These are phyloP conservation scores for Naumovozyma castellii DNA, from an alignment of 805 yeast genomes.

Conservation along the genomic window DNA sequence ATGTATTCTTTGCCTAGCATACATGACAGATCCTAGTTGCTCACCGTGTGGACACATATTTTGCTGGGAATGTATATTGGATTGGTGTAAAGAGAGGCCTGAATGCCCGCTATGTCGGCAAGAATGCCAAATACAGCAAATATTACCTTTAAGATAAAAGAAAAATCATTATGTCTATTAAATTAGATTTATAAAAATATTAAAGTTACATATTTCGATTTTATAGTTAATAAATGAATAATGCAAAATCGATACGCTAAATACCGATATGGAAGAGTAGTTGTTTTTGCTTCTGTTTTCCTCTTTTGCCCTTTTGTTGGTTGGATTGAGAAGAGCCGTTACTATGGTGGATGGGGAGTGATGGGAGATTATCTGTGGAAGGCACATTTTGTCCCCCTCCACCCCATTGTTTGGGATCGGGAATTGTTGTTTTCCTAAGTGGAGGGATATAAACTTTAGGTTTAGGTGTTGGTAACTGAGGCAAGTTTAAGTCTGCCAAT, in stretches of 20 bases:
- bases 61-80: slow-evolving; percentile 85
- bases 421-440: slow-evolving; percentile 37
- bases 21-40: slow-evolving; percentile 73
- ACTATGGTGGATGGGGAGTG: not conserved
- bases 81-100: slow-evolving; percentile 79
- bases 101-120: slow-evolving; percentile 92
- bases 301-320: slow-evolving; percentile 23
- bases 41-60: slow-evolving; percentile 88
- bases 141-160: slow-evolving; percentile 36
- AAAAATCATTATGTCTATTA: not conserved
- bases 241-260: slow-evolving; percentile 8
- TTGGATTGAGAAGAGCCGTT: too few species aligned
- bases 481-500: slow-evolving; percentile 33
- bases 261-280: slow-evolving; percentile 44
- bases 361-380: not conserved
- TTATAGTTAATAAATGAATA: too few species aligned
- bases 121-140: slow-evolving; percentile 35
- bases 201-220: not conserved
- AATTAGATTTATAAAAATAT: too few species aligned
- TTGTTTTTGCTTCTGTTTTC: slow-evolving; percentile 47
- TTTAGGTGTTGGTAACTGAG: slow-evolving; percentile 35
- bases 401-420: slow-evolving; percentile 33
- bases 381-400: slow-evolving; percentile 1
- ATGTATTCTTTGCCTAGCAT: slow-evolving; percentile 77
- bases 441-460: slow-evolving; percentile 39